Conservation (phyloP, 2,329 filamentous ascomycete genomes). For the Aspergillus pseudoglaucus region DNA sequence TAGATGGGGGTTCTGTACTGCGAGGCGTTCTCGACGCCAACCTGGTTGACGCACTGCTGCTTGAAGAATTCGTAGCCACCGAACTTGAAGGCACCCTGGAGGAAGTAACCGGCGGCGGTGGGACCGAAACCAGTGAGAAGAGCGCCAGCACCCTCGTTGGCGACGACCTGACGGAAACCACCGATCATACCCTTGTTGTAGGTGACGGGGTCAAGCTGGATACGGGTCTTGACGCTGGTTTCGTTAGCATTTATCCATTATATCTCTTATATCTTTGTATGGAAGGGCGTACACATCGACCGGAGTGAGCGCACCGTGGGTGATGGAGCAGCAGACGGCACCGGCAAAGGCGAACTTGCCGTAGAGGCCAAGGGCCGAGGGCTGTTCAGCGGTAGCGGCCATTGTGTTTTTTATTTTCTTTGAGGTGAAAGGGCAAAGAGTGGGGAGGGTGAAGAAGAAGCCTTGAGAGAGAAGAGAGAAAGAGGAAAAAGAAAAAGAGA, state of each 20-base stretch:
- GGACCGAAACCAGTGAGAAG: constrained; percentile 80
- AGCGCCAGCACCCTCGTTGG: constrained; percentile 77
- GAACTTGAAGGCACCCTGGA: constrained; percentile 90
- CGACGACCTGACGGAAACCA: constrained; percentile 78
- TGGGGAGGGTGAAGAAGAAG: constrained; percentile 8
- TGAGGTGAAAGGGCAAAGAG: constrained; percentile 2
- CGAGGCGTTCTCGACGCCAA: constrained; percentile 70
- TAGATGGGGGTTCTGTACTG: constrained; percentile 79
- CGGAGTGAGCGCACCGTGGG: constrained; percentile 92
- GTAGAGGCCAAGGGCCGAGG: constrained; percentile 66
- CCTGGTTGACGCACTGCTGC: constrained; percentile 73
- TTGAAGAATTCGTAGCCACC: constrained; percentile 97
- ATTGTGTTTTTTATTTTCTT: constrained; percentile 24
- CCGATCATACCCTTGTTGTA: constrained; percentile 86
- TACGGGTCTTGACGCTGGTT: constrained; percentile 86
- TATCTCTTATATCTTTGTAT: neutral
- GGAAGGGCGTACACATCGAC: constrained; percentile 85
- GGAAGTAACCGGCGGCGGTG: constrained; percentile 85
- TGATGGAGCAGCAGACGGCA: constrained; percentile 96
- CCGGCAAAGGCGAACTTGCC: constrained; percentile 94
- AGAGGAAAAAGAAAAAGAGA: constrained; percentile 6
- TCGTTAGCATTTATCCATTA: neutral
- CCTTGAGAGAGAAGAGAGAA: constrained; percentile 7
- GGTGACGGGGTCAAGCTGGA: constrained; percentile 82
- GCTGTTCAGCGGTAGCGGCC: constrained; percentile 31